Conservation (phyloP, 129 eudicot genomes). For the Helianthus annuus region HanXRQr2.0-SUNRISE NC_035437.2:21146114-21146613, state of each 20-base stretch:
- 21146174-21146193: neutral
- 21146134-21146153: no score
- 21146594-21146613: neutral
- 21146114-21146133: no score
- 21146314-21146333: neutral
- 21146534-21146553: no score
- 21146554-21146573: no score
- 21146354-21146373: neutral
- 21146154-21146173: no score
- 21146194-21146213: neutral
- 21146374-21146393: neutral
- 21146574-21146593: no score
- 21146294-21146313: neutral
- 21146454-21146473: no score
- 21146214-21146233: conserved; percentile 12
- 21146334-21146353: neutral
- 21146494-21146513: no score
- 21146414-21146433: no score
- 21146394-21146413: neutral
- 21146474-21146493: no score
- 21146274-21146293: neutral
- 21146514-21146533: no score
- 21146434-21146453: no score
- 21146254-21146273: neutral
- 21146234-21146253: neutral